Conservation (phyloP, 1,139 yeast genomes). For the Sugiyamaella paludigena region DNA sequence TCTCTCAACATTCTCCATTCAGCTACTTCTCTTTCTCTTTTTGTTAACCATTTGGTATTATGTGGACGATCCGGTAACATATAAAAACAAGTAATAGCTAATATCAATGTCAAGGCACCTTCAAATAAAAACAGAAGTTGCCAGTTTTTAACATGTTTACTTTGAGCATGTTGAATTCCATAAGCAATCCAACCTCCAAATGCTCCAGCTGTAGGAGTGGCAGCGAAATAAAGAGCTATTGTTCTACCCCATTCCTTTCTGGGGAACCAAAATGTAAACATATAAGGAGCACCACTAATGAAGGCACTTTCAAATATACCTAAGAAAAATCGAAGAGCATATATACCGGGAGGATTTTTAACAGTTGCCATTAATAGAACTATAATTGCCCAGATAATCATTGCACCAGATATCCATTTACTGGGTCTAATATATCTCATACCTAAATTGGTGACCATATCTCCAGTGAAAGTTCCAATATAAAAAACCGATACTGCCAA, state of each 20-base stretch:
- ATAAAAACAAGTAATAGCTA: conserved; percentile 33
- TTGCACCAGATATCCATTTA: conserved; percentile 29
- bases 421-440: conserved; percentile 14
- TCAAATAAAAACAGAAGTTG: conserved; percentile 59
- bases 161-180: conserved; percentile 36
- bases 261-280: conserved; percentile 20
- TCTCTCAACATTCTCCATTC: conserved; percentile 19
- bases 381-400: conserved; percentile 51
- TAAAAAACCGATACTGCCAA: conserved; percentile 16
- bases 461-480: conserved; percentile 15
- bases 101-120: conserved; percentile 37
- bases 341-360: conserved; percentile 17
- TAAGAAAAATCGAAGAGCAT: conserved; percentile 16
- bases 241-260: conserved; percentile 38
- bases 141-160: conserved; percentile 40
- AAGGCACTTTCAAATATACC: conserved; percentile 19
- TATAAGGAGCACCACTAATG: conserved; percentile 23
- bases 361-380: conserved; percentile 25
- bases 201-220: conserved; percentile 27
- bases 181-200: conserved; percentile 27
- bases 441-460: conserved; percentile 16
- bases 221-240: conserved; percentile 34
- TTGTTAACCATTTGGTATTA: conserved; percentile 32
- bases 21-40: conserved; percentile 19
- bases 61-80: conserved; percentile 42